Conservation (phyloP, 768 basidiomycete genomes). For the Psilocybe cubensis region DNA sequence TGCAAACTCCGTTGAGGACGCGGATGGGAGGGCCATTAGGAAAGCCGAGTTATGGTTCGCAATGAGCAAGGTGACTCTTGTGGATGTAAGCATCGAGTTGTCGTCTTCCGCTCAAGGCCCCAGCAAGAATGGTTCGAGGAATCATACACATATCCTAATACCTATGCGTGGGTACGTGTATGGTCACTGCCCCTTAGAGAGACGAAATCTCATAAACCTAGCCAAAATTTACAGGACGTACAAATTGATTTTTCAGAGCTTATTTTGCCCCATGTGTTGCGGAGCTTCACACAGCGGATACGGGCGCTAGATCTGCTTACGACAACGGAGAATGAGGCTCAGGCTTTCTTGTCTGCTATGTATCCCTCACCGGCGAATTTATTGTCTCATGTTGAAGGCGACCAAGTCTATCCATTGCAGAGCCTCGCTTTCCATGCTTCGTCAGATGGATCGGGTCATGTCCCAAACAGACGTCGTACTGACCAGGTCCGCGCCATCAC, state of each 20-base stretch:
- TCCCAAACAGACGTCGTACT: background rate
- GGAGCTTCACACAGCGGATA: constrained; percentile 9
- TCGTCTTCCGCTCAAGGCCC: background rate
- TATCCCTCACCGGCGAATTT: constrained; percentile 1
- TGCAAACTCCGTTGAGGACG: constrained; percentile 7
- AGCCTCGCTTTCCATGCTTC: constrained; percentile 11
- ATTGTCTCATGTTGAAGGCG: background rate
- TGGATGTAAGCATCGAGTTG: constrained; percentile 24
- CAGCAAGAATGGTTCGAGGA: background rate
- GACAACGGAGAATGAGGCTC: constrained; percentile 12
- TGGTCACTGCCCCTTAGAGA: background rate
- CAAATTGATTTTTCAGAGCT: background rate
- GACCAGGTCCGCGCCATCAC: background rate
- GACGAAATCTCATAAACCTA: background rate
- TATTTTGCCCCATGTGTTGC: constrained; percentile 9
- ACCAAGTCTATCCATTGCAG: constrained; percentile 3
- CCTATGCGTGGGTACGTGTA: too few relatives aligned
- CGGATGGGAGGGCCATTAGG: constrained; percentile 9
- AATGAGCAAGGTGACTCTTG: constrained; percentile 26
- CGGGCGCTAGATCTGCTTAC: constrained; percentile 11
- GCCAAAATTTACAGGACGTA: background rate
- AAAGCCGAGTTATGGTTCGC: constrained; percentile 37
- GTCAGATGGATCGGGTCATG: constrained; percentile 5
- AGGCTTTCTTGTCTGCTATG: constrained; percentile 9
- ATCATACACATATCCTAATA: background rate